Base-by-base conservation (phyloP, 2,329 filamentous ascomycete species). In the Dactylellina parvicollis region DNA sequence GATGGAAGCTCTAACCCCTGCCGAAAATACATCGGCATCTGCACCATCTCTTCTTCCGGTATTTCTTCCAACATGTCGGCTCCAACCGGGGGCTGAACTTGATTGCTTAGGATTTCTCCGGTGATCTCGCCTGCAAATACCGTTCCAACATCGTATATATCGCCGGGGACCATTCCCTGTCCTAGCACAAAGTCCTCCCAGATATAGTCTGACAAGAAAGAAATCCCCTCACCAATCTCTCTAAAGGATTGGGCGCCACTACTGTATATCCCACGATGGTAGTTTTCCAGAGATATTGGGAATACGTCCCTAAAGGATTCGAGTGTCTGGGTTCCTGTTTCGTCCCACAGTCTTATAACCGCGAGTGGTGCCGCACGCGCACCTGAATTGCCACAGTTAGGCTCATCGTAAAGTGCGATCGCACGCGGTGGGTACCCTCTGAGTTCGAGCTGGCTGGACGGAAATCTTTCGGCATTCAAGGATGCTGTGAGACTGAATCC, bases 281-380 rank as follows among this genome's bases (percentile, higher is more conserved):
- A 50, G 16, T 50, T 24, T 24, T 49, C 44, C 5, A 28, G 4
- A 7, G 40, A 38, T 30, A n/a, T 22, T 1, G 42, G 38, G 38
- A 30, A 30, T 9, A 38, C 8, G 3, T 54, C 5, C 22, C 16
- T 4, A 26, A 61, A 61, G 10, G 56, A 47, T 2, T 47, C 16
- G 5, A 61, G 56, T 8, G 28, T 52, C 28, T 64, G 59, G 1
- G 59, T 64, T 1, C 59, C 59, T n/a, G 59, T 64, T 16, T 64
- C 46, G 14, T 44, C 32, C 59, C 59, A 64, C 9, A 64, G 22
- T 16, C 32, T 30, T 16, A 64, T 24, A 20, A 64, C 46, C 2
- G 32, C 59, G 9, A 54, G 22, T 14, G 59, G 59, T 2, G 14
- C 2, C 2, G 32, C 59, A 8, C 1, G n/a, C 2, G 46, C 12